Evolutionary conservation across 306 rosid species (phyloP).

Genomic region (Aeschynomene evenia): DNA sequence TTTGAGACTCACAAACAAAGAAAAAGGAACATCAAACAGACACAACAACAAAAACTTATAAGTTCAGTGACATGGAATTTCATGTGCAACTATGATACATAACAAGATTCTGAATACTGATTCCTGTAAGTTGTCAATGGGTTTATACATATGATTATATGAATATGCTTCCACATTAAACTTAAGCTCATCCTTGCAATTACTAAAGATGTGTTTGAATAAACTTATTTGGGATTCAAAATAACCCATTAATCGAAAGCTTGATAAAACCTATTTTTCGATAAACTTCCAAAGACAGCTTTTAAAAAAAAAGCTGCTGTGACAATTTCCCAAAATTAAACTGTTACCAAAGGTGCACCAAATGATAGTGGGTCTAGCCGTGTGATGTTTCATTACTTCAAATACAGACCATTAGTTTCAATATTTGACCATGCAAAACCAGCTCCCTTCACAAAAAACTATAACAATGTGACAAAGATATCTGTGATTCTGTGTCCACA

Average conservation of each 20-base stretch:
- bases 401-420: not conserved
- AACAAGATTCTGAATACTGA: slow-evolving; percentile 1
- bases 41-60: not conserved
- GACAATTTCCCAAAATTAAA: too few relatives aligned
- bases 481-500: not conserved
- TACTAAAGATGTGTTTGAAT: not conserved
- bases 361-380: not conserved
- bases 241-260: too few relatives aligned
- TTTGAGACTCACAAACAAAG: slow-evolving; percentile 1
- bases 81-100: not conserved
- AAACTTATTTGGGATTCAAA: too few relatives aligned
- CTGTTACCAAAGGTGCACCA: not conserved
- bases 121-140: slow-evolving; percentile 7
- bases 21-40: slow-evolving; percentile 2
- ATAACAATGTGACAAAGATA: not conserved
- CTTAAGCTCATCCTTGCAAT: not conserved
- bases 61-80: slow-evolving; percentile 18
- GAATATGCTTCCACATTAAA: not conserved
- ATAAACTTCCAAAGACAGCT: too few relatives aligned
- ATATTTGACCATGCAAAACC: slow-evolving; percentile 7
- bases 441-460: slow-evolving; percentile 1
- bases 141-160: not conserved
- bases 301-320: too few relatives aligned
- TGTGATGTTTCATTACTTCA: not conserved
- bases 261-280: too few relatives aligned